Conservation (phyloP, 2,329 filamentous ascomycete species). For the Colletotrichum destructivum region DNA sequence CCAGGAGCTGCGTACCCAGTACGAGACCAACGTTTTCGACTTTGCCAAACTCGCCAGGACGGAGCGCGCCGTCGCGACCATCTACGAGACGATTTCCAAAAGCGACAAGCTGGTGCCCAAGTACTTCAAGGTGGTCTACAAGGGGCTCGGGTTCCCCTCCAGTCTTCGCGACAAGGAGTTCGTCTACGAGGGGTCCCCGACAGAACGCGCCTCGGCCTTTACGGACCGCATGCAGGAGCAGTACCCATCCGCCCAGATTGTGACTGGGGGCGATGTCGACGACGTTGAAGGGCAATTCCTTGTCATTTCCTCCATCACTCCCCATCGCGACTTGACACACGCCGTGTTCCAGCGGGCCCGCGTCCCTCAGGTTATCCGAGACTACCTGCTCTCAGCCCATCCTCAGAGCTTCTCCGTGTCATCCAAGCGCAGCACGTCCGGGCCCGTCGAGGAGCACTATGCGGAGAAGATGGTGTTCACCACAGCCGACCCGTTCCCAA, state of each 20-base stretch:
- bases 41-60: conserved; percentile 92
- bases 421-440: conserved; percentile 77
- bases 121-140: conserved; percentile 93
- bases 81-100: conserved; percentile 90
- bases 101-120: conserved; percentile 84
- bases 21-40: conserved; percentile 90
- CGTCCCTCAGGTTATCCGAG: conserved; percentile 85
- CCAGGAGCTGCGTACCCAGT: conserved; percentile 91
- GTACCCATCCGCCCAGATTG: conserved; percentile 87
- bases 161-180: conserved; percentile 91
- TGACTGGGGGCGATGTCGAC: conserved; percentile 77
- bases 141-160: conserved; percentile 87
- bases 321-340: conserved; percentile 86
- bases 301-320: conserved; percentile 84
- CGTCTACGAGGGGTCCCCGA: conserved; percentile 86
- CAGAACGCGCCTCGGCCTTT: conserved; percentile 84
- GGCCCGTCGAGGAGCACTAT: conserved; percentile 79
- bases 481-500: conserved; percentile 90
- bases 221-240: conserved; percentile 94
- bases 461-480: conserved; percentile 89
- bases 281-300: conserved; percentile 94
- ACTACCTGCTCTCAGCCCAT: conserved; percentile 85
- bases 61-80: conserved; percentile 90
- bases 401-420: conserved; percentile 86
- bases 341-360: conserved; percentile 91